Evolutionary conservation across 345 rosid genomes (phyloP), one percentile per base, ranked within the genome.

Genomic region (Isatis tinctoria): DNA sequence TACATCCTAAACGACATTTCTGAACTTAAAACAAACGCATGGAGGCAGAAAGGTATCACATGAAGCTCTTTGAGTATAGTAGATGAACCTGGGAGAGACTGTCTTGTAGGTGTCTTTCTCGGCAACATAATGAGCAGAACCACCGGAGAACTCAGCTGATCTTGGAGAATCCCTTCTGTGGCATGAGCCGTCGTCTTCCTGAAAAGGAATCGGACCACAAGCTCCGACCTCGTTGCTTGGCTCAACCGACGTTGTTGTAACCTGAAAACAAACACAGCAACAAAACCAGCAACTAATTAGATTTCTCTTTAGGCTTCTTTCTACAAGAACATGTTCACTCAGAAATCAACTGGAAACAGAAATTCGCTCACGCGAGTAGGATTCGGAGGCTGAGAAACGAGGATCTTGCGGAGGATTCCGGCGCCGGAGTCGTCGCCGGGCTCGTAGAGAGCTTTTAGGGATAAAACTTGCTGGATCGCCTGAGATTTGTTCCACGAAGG

Each of bases 401-500:
- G 79, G 80, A 88, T 83, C 78, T 74, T 88, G 30, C 88, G 79
- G 60, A 87, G 83, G 79, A 87, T 81, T 27, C 85, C 87, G 75
- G 88, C 87, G 68, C 87, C 91, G 81, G 96, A 82, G 61, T 86
- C 92, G 8, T 83, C 90, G 22, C 77, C 80, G 20, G 88, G 81
- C 33, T 88, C 98, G 13, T 82, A 88, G 22, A 92, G 80, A 65
- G 93, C 92, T 80, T 92, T 92, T 33, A 92, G 92, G 6, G 90
- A 90, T n/a, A 92, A 69, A 30, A 92, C 98, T 79, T 92, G 98
- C 84, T 92, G 96, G 88, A 92, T 88, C 85, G 98, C 98, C 81
- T 92, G 98, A 59, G 98, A 92, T 79, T 92, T 90, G 88, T 92
- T 92, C 98, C 98, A 92, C 4, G 98, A 92, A 18, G 98, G 98